These are phyloP conservation scores for Oryza australiensis DNA, from an alignment of 176 grass and related monocot genomes.

Conservation along the genomic window DNA sequence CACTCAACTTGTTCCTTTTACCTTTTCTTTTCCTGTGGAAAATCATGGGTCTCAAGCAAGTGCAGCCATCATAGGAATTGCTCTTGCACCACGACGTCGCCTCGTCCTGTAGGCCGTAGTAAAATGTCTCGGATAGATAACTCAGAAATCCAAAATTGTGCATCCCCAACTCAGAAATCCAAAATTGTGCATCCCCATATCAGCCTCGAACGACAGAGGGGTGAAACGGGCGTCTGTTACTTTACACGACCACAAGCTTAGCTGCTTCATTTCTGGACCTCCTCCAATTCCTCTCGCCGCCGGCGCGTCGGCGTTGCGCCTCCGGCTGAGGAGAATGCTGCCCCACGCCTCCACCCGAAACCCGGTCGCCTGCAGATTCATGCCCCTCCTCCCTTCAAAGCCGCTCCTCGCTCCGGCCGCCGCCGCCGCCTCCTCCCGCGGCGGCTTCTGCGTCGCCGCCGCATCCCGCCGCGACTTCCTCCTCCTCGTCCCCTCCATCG, in stretches of 20 bases:
- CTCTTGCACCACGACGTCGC: no score
- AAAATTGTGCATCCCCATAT: no score
- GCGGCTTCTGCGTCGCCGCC: constrained; percentile 19
- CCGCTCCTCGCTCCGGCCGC: constrained; percentile 9
- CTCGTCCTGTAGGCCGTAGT: no score
- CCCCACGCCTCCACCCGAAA: constrained; percentile 36
- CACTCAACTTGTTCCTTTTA: not conserved
- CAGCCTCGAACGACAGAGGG: no score
- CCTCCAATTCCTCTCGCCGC: constrained; percentile 8
- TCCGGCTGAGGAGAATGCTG: constrained; percentile 29
- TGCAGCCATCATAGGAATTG: no score
- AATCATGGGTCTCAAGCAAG: not conserved
- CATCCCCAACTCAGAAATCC: no score
- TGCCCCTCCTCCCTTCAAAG: constrained; percentile 29
- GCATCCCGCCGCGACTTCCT: constrained; percentile 60
- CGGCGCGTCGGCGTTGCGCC: constrained; percentile 32
- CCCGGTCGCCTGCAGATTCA: constrained; percentile 24
- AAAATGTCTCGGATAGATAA: no score
- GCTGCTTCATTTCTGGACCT: not conserved
- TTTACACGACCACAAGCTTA: not conserved
- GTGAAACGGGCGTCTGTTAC: not conserved
- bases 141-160: no score
- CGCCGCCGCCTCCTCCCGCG: constrained; percentile 33
- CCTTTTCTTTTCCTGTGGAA: not conserved
- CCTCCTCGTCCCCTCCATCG: constrained; percentile 67